Evolutionary conservation across 148 eudicot genomes (phyloP), one percentile per base, ranked within the genome.

Genomic region (Rheum nobile): DNA sequence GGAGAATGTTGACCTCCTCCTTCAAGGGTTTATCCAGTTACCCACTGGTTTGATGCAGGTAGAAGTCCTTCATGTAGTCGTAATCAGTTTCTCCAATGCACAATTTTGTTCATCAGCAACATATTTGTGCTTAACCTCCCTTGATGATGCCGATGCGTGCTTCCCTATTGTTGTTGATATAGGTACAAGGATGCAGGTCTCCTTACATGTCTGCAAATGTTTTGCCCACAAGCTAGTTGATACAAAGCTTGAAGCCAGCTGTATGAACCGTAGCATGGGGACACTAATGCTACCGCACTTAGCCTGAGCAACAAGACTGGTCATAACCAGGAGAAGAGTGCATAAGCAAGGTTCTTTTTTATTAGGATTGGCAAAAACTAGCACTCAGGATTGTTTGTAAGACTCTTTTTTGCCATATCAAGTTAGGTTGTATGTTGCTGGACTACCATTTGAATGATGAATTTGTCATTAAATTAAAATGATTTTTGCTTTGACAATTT

Each of bases 141-240:
- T 29, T 67, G 38, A 31, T 29, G 32, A 26, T 6, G 39, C 10
- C 8, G 29, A 67, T 67, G 39, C 4, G 0, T 26, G 35, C 43
- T 34, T n/a, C 43, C 26, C 72, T 35, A 4, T 21, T 35, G 44
- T 29, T 39, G 28, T 24, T 42, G 32, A 16, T 74, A 55, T 85
- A 74, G 97, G 91, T 85, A 39, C 88, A 86, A 61, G 96, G 92
- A 57, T 92, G 90, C 77, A 59, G 85, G 72, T 88, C 93, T 0
- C 97, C 97, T 6, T 92, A 92, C 84, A 88, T 90, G 96, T 82
- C 96, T 37, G 77, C 89, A 68, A 88, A 90, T 81, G 96, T 84
- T 37, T 63, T 90, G 67, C 85, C 89, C 38, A 57, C 67, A 67
- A 80, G 46, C 80, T 84, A 80, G 54, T 24, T 11, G 32, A 57